These are phyloP conservation scores for Saccharomycopsis vini DNA, from an alignment of 805 yeast genomes.

Conservation along the genomic window DNA sequence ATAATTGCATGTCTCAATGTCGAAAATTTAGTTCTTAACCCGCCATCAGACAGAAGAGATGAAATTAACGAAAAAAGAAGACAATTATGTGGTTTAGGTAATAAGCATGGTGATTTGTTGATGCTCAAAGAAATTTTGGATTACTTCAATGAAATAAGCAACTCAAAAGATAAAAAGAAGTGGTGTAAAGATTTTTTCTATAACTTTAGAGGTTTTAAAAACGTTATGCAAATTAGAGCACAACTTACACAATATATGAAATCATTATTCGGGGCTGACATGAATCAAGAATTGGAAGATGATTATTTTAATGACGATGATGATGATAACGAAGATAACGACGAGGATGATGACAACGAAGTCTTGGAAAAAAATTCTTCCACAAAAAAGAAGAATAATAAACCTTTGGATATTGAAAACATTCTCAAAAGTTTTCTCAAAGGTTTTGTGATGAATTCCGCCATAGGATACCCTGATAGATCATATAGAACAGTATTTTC, in stretches of 20 bases:
- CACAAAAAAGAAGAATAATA: slow-evolving; percentile 9
- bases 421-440: slow-evolving; percentile 70
- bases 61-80: slow-evolving; percentile 72
- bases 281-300: neutral
- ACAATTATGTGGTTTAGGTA: slow-evolving; percentile 62
- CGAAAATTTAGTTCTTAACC: slow-evolving; percentile 75
- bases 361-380: neutral
- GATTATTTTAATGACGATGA: slow-evolving; percentile 10
- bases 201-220: slow-evolving; percentile 70
- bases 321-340: slow-evolving; percentile 12
- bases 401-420: slow-evolving; percentile 41
- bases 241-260: slow-evolving; percentile 69
- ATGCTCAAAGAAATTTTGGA: slow-evolving; percentile 73
- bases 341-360: slow-evolving; percentile 22
- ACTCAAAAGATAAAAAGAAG: slow-evolving; percentile 46
- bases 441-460: slow-evolving; percentile 84
- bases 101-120: slow-evolving; percentile 70
- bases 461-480: slow-evolving; percentile 91
- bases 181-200: slow-evolving; percentile 82
- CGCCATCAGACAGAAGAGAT: slow-evolving; percentile 72
- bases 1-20: slow-evolving; percentile 90
- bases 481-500: slow-evolving; percentile 78
- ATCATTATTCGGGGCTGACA: slow-evolving; percentile 29
- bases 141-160: slow-evolving; percentile 38
- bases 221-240: slow-evolving; percentile 62